These are phyloP conservation scores for Telopea speciosissima DNA, from an alignment of 177 flowering plant species.

Conservation along the genomic window DNA sequence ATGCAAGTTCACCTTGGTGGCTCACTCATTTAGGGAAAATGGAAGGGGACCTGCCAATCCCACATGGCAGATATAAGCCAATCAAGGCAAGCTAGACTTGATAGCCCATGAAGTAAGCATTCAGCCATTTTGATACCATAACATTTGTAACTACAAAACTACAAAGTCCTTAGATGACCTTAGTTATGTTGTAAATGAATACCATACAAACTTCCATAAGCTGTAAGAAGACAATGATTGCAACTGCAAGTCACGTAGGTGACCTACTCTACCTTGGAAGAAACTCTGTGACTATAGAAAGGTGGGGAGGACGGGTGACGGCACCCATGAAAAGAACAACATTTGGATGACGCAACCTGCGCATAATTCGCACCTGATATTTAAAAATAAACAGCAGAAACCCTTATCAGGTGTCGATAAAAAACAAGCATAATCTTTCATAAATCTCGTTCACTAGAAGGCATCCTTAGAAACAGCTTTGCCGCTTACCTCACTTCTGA, in stretches of 20 bases:
- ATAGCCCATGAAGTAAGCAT: neutral
- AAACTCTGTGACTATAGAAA: conserved; percentile 88
- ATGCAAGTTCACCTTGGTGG: too few relatives aligned
- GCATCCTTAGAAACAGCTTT: neutral
- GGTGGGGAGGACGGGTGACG: conserved; percentile 93
- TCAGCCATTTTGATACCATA: too few relatives aligned
- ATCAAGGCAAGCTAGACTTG: too few relatives aligned
- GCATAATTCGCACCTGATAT: conserved; percentile 87
- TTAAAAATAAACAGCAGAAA: conserved; percentile 8
- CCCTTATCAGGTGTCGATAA: neutral
- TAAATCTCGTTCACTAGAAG: neutral
- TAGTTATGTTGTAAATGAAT: neutral
- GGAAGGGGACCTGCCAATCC: too few relatives aligned
- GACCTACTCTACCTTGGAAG: conserved; percentile 70
- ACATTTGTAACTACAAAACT: neutral
- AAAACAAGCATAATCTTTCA: neutral
- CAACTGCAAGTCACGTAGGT: neutral
- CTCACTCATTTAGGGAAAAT: too few relatives aligned
- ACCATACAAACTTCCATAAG: neutral
- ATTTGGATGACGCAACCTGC: conserved; percentile 92
- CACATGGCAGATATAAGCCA: too few relatives aligned
- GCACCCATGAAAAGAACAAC: conserved; percentile 97
- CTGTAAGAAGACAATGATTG: neutral
- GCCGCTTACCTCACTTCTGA: conserved; percentile 82
- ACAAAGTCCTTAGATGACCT: neutral